Evolutionary conservation across 345 rosid genomes (phyloP).

Genomic region (Noccaea caerulescens): DNA sequence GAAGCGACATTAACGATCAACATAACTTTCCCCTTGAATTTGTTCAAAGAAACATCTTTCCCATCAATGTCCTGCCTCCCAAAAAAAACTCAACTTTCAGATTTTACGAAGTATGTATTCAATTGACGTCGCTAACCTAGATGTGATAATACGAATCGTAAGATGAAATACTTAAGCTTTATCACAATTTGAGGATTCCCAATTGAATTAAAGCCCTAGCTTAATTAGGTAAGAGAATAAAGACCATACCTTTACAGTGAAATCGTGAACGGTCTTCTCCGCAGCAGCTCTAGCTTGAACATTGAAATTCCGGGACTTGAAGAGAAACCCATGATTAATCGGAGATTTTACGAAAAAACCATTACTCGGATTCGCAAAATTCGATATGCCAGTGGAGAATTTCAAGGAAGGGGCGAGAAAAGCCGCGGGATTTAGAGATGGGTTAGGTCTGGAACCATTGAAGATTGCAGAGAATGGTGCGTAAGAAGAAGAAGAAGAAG

Average conservation of each 20-base stretch:
- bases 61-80: conserved; percentile 81
- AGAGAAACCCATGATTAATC: conserved; percentile 41
- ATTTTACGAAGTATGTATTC: not conserved
- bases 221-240: conserved; percentile 2
- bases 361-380: conserved; percentile 52
- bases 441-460: conserved; percentile 37
- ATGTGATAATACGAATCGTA: not conserved
- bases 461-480: conserved; percentile 46
- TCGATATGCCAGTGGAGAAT: conserved; percentile 54
- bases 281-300: conserved; percentile 75
- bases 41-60: conserved; percentile 73
- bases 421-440: conserved; percentile 43
- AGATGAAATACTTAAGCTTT: not conserved
- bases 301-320: conserved; percentile 49
- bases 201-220: conserved; percentile 24
- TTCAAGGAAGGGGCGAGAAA: conserved; percentile 48
- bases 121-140: conserved; percentile 1
- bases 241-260: conserved; percentile 69
- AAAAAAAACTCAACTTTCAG: not conserved
- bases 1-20: conserved; percentile 97
- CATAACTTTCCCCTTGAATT: conserved; percentile 82
- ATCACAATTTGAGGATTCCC: conserved; percentile 3
- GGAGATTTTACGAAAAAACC: conserved; percentile 54
- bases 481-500: conserved; percentile 50
- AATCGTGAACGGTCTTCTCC: conserved; percentile 70